A percentile compares a stretch with the other conserved stretches of the same genome.
Conservation (phyloP, 352 stramenopile species). For the Phytophthora meadii region DNA sequence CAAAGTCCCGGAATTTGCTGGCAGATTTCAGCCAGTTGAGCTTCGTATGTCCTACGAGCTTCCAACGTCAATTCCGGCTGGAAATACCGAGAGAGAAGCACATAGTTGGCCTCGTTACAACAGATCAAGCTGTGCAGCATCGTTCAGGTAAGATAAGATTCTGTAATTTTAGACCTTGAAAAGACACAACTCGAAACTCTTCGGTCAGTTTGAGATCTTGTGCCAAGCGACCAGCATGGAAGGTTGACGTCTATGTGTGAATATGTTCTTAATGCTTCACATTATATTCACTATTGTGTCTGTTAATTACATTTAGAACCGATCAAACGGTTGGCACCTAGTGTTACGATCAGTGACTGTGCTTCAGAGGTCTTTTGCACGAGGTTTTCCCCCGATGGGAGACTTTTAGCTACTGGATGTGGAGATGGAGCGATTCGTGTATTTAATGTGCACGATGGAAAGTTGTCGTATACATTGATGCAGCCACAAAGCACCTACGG, state of each 20-base stretch:
- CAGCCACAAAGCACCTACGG: conserved; percentile 72
- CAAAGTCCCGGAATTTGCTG: conserved; percentile 44
- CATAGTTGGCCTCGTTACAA: conserved; percentile 71
- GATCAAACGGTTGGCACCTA: conserved; percentile 79
- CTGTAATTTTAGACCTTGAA: conserved; percentile 9
- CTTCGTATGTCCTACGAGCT: conserved; percentile 53
- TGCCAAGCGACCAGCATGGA: conserved; percentile 32
- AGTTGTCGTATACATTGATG: conserved; percentile 87
- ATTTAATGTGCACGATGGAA: conserved; percentile 83
- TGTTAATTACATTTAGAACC: conserved; percentile 20
- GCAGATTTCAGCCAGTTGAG: conserved; percentile 56
- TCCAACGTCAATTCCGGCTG: conserved; percentile 51
- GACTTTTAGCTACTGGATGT: conserved; percentile 83
- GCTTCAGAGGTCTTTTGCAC: conserved; percentile 91
- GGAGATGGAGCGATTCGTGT: conserved; percentile 88
- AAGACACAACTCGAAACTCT: conserved; percentile 25
- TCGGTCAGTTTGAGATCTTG: conserved; percentile 41
- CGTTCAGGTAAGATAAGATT: conserved; percentile 5
- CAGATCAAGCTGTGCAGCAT: conserved; percentile 78
- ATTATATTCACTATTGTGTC: neutral
- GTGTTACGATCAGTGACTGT: conserved; percentile 88
- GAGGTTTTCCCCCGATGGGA: conserved; percentile 85
- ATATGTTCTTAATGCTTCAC: too few relatives aligned
- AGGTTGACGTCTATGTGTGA: conserved; percentile 20
- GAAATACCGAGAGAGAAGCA: conserved; percentile 77